Evolutionary conservation across 495 filamentous ascomycete genomes (phyloP).

Genomic region (Xylaria venustula): DNA sequence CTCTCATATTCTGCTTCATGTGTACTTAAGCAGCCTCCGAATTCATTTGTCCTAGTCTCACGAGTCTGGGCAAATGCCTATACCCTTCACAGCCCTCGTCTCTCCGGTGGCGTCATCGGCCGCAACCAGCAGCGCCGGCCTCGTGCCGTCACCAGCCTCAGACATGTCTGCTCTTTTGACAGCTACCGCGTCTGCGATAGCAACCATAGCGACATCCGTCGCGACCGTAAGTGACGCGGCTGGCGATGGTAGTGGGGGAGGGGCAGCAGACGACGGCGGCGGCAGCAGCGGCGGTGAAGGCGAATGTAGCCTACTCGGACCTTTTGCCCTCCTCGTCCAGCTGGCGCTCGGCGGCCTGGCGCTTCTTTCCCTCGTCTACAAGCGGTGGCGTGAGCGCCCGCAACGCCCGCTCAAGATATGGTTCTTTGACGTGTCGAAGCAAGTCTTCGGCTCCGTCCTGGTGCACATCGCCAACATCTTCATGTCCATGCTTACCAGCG

Average conservation of each 20-base stretch:
- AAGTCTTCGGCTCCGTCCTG: conserved; percentile 91
- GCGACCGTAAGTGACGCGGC: not conserved
- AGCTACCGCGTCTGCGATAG: conserved; percentile 32
- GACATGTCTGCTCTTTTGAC: conserved; percentile 28
- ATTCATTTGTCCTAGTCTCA: conserved; percentile 12
- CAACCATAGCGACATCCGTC: conserved; percentile 17
- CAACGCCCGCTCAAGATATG: conserved; percentile 91
- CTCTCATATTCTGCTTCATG: not conserved
- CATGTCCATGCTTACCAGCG: conserved; percentile 92
- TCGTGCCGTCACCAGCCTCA: conserved; percentile 20
- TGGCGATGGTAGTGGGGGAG: conserved; percentile 6
- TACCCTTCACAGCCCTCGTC: conserved; percentile 20
- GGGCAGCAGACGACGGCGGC: too few species aligned
- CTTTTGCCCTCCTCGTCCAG: conserved; percentile 87
- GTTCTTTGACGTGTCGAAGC: conserved; percentile 96
- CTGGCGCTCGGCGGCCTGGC: conserved; percentile 82
- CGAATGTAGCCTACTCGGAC: conserved; percentile 80
- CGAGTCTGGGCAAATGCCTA: conserved; percentile 20
- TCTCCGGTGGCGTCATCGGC: conserved; percentile 22
- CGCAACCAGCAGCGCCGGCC: conserved; percentile 29
- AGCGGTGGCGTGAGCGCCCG: conserved; percentile 86
- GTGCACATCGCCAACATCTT: conserved; percentile 88
- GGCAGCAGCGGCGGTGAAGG: conserved; percentile 33
- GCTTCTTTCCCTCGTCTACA: conserved; percentile 82
- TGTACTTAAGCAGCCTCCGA: not conserved